Evolutionary conservation across 352 stramenopile genomes (phyloP).

Genomic region (Aphanomyces cochlioides): DNA sequence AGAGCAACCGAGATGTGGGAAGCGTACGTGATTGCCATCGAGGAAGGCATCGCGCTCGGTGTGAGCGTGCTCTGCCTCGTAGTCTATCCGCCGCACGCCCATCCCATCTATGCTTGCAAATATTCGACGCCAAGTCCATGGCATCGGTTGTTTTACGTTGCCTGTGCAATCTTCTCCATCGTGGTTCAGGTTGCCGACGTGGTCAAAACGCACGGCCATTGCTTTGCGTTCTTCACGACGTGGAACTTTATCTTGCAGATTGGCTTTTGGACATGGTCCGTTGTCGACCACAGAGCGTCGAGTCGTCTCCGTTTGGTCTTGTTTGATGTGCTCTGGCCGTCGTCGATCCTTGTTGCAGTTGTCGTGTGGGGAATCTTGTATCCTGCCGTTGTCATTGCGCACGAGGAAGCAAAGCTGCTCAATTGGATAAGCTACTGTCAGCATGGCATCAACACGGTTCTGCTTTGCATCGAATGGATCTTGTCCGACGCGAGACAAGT

Average conservation of each 20-base stretch:
- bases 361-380: conserved; percentile 78
- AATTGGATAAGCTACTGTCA: conserved; percentile 80
- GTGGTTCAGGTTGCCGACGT: conserved; percentile 59
- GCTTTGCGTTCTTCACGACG: conserved; percentile 77
- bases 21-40: conserved; percentile 9
- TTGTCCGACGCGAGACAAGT: conserved; percentile 45
- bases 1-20: conserved; percentile 9
- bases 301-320: conserved; percentile 34
- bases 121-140: neutral
- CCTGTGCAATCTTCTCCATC: conserved; percentile 45
- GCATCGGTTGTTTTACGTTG: neutral
- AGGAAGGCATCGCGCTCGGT: conserved; percentile 2
- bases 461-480: conserved; percentile 67
- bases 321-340: conserved; percentile 62
- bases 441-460: conserved; percentile 63
- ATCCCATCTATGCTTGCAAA: neutral
- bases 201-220: conserved; percentile 45
- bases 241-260: conserved; percentile 79
- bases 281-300: neutral
- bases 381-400: conserved; percentile 49
- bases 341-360: conserved; percentile 59
- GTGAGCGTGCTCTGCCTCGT: neutral
- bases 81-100: neutral
- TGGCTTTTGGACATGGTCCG: conserved; percentile 18
- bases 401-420: conserved; percentile 51